Percentiles rank a stretch among this genome's conserved stretches.
phyloP scores from a whole-genome alignment of 2,329 filamentous ascomycete species.

The Coniochaeta sp. region DNA sequence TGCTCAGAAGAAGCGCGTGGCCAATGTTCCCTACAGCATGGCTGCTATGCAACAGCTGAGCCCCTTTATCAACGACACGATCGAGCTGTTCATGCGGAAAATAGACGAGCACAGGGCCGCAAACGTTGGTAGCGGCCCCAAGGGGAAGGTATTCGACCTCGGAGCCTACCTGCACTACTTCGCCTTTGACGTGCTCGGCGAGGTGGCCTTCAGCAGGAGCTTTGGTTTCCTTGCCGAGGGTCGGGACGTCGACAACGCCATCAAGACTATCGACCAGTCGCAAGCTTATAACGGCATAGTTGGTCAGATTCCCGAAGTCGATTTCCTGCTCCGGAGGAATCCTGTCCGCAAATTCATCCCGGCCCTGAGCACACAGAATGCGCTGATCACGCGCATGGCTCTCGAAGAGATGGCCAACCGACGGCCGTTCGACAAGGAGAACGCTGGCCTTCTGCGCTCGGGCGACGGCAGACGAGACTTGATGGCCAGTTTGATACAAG shows the following conservation, averaged over 20 bases:
- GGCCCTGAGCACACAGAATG: constrained; percentile 32
- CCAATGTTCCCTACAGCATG: constrained; percentile 45
- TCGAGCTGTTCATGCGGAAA: constrained; percentile 34
- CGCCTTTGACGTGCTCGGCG: constrained; percentile 42
- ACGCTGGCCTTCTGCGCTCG: constrained; percentile 28
- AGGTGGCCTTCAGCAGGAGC: constrained; percentile 42
- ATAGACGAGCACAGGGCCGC: constrained; percentile 29
- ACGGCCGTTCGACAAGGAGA: constrained; percentile 36
- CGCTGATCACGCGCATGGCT: constrained; percentile 44
- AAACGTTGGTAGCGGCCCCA: constrained; percentile 8
- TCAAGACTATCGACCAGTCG: constrained; percentile 42
- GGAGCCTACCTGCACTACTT: constrained; percentile 37
- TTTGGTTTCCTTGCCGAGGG: constrained; percentile 45
- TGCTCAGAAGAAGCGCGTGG: constrained; percentile 45
- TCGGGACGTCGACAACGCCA: constrained; percentile 40
- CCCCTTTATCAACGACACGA: constrained; percentile 43
- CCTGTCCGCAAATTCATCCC: constrained; percentile 38
- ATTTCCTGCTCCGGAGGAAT: constrained; percentile 38
- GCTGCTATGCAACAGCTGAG: constrained; percentile 42
- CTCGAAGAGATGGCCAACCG: constrained; percentile 39
- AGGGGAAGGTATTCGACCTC: constrained; percentile 29
- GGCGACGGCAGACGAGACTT: constrained; percentile 41
- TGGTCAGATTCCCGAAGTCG: constrained; percentile 42
- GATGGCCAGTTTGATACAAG: constrained; percentile 41
- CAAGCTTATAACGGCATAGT: constrained; percentile 46